Evolutionary conservation across 441 rosid genomes (phyloP), one percentile per base, ranked within the genome.

Genomic region (Populus tomentosa): DNA sequence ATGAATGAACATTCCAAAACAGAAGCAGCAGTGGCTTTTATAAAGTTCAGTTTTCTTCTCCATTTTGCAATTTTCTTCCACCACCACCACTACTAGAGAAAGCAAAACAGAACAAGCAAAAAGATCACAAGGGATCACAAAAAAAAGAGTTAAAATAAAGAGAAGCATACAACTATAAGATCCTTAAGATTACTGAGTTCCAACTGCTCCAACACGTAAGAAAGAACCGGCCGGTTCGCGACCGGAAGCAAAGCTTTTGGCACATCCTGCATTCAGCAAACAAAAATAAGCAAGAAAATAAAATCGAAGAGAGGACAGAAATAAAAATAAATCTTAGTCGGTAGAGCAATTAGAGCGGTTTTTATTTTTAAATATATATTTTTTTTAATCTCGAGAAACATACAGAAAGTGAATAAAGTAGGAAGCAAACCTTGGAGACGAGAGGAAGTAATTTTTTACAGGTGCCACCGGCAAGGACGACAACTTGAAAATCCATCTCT

Each of bases 211-310:
- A 95, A 67, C 64, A 90, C 92, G 80, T 90, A 93, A 42, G 96
- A 87, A 33, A 95, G 82, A 74, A 95, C 90, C 10, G 97, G 99
- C 18, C 95, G 89, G 81, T 93, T 95, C 1, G 98, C 98, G 36
- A 95, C 97, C 10, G 96, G 97, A 63, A 95, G 97, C 77, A 95
- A 79, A 63, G 98, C 90, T 84, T 91, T 92, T 3, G 99, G 97
- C 42, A 92, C 90, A 80, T 95, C 98, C 99, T 95, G 87, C 85
- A 75, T 42, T 76, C 75, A 79, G 2, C 14, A 71, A 42, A 24
- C 10, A 1, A 53, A 5, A 38, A 53, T 53, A 53, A 14, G 53
- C 62, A 67, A 46, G 36, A 3, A 20, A 36, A 75, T 20, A 11
- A 26, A 70, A 26, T 68, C 59, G 30, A 33, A 69, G 46, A 32